Evolutionary conservation across 805 yeast species (phyloP).

Genomic region (Starmerella etchellsii): DNA sequence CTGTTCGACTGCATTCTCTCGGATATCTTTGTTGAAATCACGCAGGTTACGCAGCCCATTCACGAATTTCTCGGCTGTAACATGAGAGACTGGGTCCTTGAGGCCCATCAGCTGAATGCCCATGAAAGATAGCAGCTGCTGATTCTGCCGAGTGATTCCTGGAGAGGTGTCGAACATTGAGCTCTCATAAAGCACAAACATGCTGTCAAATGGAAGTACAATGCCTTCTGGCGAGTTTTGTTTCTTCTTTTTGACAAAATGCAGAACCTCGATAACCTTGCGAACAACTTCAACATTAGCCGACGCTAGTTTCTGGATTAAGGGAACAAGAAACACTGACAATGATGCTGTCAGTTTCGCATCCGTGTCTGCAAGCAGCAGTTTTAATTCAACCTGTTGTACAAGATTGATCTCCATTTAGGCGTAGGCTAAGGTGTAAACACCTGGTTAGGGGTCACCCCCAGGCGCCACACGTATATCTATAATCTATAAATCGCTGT

Average conservation of each 20-base stretch:
- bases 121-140: conserved; percentile 8
- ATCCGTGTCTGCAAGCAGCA: conserved; percentile 53
- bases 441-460: no score
- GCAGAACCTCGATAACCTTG: conserved; percentile 53
- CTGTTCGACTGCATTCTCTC: conserved; percentile 9
- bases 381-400: conserved; percentile 13
- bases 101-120: conserved; percentile 1
- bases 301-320: conserved; percentile 66
- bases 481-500: no score
- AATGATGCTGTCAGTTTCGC: conserved; percentile 50
- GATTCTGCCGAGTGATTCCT: conserved; percentile 5
- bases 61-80: background rate
- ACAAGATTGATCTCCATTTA: conserved; percentile 12
- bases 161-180: background rate
- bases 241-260: conserved; percentile 39
- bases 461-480: no score
- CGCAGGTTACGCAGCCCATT: conserved; percentile 4
- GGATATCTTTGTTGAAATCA: background rate
- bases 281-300: conserved; percentile 51
- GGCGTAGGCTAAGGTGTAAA: no score
- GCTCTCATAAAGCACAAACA: conserved; percentile 30
- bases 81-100: background rate
- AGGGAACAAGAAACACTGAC: conserved; percentile 56
- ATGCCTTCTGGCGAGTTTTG: conserved; percentile 5
- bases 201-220: conserved; percentile 45